phyloP scores from a whole-genome alignment of 169 alveolate species.

The Cystoisospora suis region DNA sequence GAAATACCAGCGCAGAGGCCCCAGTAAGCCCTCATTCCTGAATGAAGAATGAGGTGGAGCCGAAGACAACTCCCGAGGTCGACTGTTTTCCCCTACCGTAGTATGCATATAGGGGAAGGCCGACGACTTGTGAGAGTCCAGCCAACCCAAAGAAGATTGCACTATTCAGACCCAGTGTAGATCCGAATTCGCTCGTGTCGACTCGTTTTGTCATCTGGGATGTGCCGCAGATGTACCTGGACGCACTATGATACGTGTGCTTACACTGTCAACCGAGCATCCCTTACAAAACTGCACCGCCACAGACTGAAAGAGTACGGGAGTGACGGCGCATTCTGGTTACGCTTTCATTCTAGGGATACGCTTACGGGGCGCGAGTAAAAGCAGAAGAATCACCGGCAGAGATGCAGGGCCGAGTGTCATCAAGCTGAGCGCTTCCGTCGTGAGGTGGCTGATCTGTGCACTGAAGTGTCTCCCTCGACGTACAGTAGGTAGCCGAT shows the following conservation, averaged over 20 bases:
- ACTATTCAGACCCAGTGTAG: conserved; percentile 51
- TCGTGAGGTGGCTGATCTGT: background rate
- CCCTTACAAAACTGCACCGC: conserved; percentile 64
- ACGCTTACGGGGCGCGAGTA: conserved; percentile 56
- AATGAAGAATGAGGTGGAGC: background rate
- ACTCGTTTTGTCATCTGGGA: conserved; percentile 64
- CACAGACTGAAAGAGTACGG: conserved; percentile 38
- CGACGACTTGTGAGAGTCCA: conserved; percentile 49
- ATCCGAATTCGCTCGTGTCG: conserved; percentile 42
- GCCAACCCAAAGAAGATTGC: conserved; percentile 60
- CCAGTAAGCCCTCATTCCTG: conserved; percentile 60
- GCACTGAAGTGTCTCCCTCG: background rate
- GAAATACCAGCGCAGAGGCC: conserved; percentile 30
- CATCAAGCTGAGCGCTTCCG: background rate
- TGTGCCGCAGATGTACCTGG: conserved; percentile 58
- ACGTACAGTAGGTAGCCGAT: conserved; percentile 48
- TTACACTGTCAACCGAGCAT: background rate
- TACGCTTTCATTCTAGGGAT: background rate
- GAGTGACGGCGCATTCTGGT: background rate
- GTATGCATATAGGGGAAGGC: conserved; percentile 52
- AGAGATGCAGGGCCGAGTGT: background rate
- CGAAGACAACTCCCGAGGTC: background rate
- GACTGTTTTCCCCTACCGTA: conserved; percentile 31
- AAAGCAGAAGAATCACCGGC: conserved; percentile 15
- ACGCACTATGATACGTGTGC: background rate